These are phyloP conservation scores for Hansenula anomala DNA, from an alignment of 1,139 yeast species.

Conservation along the genomic window DNA sequence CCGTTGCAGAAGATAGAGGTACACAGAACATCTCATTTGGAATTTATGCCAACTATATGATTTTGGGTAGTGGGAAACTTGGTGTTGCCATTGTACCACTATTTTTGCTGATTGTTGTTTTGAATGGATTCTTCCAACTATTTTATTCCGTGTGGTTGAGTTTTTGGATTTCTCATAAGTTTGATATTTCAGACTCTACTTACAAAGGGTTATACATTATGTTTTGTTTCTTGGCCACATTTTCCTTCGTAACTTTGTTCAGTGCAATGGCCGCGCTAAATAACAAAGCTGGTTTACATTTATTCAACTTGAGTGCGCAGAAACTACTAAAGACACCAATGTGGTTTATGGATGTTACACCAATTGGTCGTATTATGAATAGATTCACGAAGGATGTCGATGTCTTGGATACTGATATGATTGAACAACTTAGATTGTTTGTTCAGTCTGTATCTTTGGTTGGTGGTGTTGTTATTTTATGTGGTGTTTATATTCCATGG, in stretches of 20 bases:
- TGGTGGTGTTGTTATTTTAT: constrained; percentile 52
- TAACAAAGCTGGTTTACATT: constrained; percentile 39
- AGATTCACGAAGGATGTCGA: constrained; percentile 62
- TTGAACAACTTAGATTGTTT: constrained; percentile 46
- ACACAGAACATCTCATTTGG: constrained; percentile 32
- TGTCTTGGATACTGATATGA: constrained; percentile 51
- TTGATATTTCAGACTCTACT: constrained; percentile 37
- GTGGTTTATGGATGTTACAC: constrained; percentile 56
- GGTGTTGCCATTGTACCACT: constrained; percentile 34
- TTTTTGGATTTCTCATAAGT: constrained; percentile 62
- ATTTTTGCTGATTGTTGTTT: constrained; percentile 30
- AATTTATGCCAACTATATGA: constrained; percentile 42
- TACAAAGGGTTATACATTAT: constrained; percentile 67
- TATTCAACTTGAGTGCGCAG: constrained; percentile 38
- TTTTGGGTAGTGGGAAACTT: constrained; percentile 50
- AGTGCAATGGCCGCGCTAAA: constrained; percentile 44
- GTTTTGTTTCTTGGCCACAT: constrained; percentile 35
- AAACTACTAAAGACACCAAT: constrained; percentile 49
- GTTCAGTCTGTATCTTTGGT: constrained; percentile 44
- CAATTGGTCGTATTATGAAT: constrained; percentile 55
- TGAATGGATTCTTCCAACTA: constrained; percentile 53
- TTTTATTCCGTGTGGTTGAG: constrained; percentile 75
- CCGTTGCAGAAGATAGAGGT: constrained; percentile 33
- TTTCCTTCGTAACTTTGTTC: constrained; percentile 39
- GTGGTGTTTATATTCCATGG: constrained; percentile 68